Base-by-base conservation (phyloP, 805 yeast genomes). In the Pichia insulana region DNA sequence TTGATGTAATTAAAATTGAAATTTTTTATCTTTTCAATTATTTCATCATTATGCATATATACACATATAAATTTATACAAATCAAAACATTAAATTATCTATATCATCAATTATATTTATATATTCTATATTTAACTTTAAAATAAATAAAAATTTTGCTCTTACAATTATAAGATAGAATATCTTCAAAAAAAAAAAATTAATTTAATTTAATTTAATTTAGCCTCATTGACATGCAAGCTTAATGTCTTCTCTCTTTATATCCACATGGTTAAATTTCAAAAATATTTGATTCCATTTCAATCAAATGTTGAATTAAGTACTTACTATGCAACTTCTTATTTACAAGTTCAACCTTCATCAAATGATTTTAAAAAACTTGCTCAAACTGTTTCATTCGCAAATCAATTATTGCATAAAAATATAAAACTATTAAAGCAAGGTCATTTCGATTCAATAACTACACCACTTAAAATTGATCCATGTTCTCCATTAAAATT, bases 1-100 rank as follows among this genome's bases (percentile, higher is more conserved):
- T 68, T 83, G 55, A 56, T 61, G 59, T 62, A 46, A 53, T 27
- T 27, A 26, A 18, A n/a, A n/a, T n/a, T n/a, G n/a, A n/a, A n/a
- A n/a, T n/a, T n/a, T n/a, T n/a, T n/a, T n/a, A n/a, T n/a, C n/a
- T n/a, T n/a, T n/a, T n/a, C n/a, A n/a, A n/a, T n/a, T n/a, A n/a
- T n/a, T n/a, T n/a, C n/a, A n/a, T n/a, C n/a, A n/a, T n/a, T n/a
- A n/a, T n/a, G n/a, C n/a, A n/a, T n/a, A n/a, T n/a, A n/a, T n/a
- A n/a, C n/a, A n/a, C n/a, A n/a, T n/a, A n/a, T n/a, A n/a, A n/a
- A n/a, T n/a, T n/a, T n/a, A n/a, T n/a, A n/a, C n/a, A n/a, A n/a
- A n/a, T n/a, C n/a, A n/a, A 17, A 19, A 11, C 31, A 15, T 36
- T 8, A 13, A n/a, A 2, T 28, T 28, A 36, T 22, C n/a, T 34